Evolutionary conservation across 148 eudicot species (phyloP), one percentile per base, ranked within the genome.

Genomic region (Dysphania ambrosioides): DNA sequence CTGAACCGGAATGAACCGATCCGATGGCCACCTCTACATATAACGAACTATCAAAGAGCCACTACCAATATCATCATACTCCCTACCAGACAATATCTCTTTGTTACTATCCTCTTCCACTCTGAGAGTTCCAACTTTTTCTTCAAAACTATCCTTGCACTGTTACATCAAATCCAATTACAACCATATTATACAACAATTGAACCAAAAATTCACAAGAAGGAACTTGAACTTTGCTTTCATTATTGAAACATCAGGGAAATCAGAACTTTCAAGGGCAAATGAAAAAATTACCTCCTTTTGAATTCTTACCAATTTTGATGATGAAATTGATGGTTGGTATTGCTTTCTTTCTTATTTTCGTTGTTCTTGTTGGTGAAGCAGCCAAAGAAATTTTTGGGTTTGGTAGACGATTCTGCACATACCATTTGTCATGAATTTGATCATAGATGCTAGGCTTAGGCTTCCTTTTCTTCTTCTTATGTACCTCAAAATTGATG

Each of bases 361-460:
- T 66, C 72, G 35, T 0, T 36, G 21, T 34, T 47, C 13, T 51
- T 68, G 44, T 77, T 83, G 57, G 38, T 82, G 78, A 57, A 78
- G 71, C 57, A 87, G 87, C 98, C 98, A 94, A 56, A 97, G 98
- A 24, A 90, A 77, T 60, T 84, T 90, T 13, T 82, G 55, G 53
- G 79, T 82, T 31, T 64, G 65, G 60, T 83, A 68, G 62, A 82
- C 58, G 84, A 75, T 78, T 86, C 90, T 16, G 73, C n/a, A n/a
- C 66, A 64, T 91, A 90, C 99, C 97, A 95, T 86, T 95, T 95
- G 11, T 85, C 81, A 41, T 83, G 87, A 77, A 95, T 84, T 88
- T 92, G 92, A 10, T 90, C 83, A n/a, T 86, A 56, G 76, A 95
- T 92, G 65, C 94, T 95, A 12, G 97, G 97, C 68, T 71, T 92